Base-by-base conservation (phyloP, 768 basidiomycete genomes). In the Pulveroboletus frians region DNA sequence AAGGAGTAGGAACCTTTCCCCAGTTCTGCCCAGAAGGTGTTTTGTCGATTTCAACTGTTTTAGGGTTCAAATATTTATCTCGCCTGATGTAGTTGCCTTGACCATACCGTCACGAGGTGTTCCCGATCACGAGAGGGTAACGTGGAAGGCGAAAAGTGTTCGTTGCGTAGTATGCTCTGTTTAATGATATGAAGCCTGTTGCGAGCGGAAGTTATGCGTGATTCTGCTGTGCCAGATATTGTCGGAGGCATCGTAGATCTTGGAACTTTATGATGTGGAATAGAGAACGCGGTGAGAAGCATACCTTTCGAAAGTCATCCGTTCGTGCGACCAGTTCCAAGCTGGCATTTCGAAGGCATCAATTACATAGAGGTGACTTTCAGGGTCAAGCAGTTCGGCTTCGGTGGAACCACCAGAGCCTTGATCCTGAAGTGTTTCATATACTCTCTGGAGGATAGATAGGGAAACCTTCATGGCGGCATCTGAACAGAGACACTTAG, bases 111-210 rank as follows among this genome's bases (percentile, higher is more conserved):
- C 39, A 98, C 84, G 48, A 96, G 83, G 48, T 83, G 82, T 53
- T 86, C 84, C 50, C 92, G 74, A 68, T 98, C 91, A 45, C 84
- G 80, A 14, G 92, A 93, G 36, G 92, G 89, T 34, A 98, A 69
- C 0, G 92, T 93, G 6, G 95, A 95, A 3, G 96, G 94, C 2
- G 92, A 92, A 69, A 99, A 99, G 66, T 98, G 93, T 64, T 99
- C 96, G 61, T 97, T 98, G 35, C 96, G 77, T 34, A 97, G 72
- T 26, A 98, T 82, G 60, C 90, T 87, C 70, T 98, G 95, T 64
- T 85, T 88, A 59, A 98, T 92, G 43, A 98, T 83, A 63, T 90
- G 81, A 54, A 95, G 76, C 43, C 95, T 74, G 65, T 98, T 89
- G 30, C 95, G 80, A 23, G 90, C 73, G 39, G 90, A 86, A 26